Evolutionary conservation across 179 eudicot genomes (phyloP).

Genomic region (Sideroxylon spinosum): DNA sequence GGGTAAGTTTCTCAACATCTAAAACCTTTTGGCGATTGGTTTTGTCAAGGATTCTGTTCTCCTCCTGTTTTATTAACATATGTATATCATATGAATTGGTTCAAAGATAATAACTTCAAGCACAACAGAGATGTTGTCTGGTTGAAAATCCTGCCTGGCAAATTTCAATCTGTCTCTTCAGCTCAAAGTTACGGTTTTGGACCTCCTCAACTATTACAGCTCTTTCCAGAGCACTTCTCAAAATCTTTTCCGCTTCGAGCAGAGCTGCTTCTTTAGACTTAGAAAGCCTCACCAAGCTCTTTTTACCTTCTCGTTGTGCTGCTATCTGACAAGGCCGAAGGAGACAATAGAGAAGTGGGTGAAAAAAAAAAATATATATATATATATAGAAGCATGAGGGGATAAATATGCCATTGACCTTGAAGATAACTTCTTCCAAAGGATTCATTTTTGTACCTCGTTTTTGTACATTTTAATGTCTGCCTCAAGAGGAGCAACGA

Average conservation of each 20-base stretch:
- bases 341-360: neutral
- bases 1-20: slow-evolving; percentile 82
- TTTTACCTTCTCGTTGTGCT: slow-evolving; percentile 65
- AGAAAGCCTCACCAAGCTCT: slow-evolving; percentile 66
- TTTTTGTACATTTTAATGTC: slow-evolving; percentile 67
- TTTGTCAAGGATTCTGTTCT: slow-evolving; percentile 77
- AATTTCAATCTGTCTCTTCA: slow-evolving; percentile 81
- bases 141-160: slow-evolving; percentile 39
- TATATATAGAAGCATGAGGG: too few species aligned
- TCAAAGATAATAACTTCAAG: neutral
- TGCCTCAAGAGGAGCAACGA: slow-evolving; percentile 91
- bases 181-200: slow-evolving; percentile 81
- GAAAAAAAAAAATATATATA: neutral
- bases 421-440: neutral
- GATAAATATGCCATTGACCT: neutral
- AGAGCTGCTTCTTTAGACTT: slow-evolving; percentile 90
- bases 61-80: slow-evolving; percentile 41
- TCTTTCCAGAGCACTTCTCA: slow-evolving; percentile 89
- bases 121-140: neutral
- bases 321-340: slow-evolving; percentile 47
- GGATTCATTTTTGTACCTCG: slow-evolving; percentile 41
- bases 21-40: slow-evolving; percentile 78
- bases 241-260: slow-evolving; percentile 81
- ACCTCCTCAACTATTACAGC: slow-evolving; percentile 88
- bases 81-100: neutral